Evolutionary conservation across 2,329 filamentous ascomycete genomes (phyloP).

Genomic region (Fusarium nanum): DNA sequence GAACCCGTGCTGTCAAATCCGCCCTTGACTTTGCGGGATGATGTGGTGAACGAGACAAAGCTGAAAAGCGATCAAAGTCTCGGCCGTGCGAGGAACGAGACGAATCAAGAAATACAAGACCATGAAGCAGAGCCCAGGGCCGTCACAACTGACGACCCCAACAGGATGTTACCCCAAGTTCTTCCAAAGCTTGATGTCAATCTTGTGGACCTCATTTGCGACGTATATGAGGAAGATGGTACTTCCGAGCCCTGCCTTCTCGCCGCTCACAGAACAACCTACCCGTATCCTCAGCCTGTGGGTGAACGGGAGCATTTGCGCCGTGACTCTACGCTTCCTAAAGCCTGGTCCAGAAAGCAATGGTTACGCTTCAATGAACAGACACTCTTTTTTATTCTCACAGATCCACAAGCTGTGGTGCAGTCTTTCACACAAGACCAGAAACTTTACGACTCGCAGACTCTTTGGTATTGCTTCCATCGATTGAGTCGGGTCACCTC

Average conservation of each 20-base stretch:
- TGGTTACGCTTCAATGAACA: conserved; percentile 74
- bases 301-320: conserved; percentile 20
- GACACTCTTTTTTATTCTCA: conserved; percentile 72
- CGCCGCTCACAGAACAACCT: not conserved
- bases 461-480: conserved; percentile 72
- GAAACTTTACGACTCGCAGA: conserved; percentile 68
- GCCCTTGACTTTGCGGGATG: not conserved
- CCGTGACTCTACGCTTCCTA: conserved; percentile 12
- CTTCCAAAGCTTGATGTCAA: conserved; percentile 65
- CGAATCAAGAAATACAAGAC: not conserved
- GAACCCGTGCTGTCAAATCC: conserved; percentile 12
- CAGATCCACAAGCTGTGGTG: conserved; percentile 65
- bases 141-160: conserved; percentile 18
- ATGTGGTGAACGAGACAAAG: conserved; percentile 25
- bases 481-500: conserved; percentile 68
- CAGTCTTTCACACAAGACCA: conserved; percentile 67
- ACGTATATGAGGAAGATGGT: conserved; percentile 67
- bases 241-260: conserved; percentile 60
- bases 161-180: conserved; percentile 65
- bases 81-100: conserved; percentile 41
- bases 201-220: conserved; percentile 69
- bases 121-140: not conserved
- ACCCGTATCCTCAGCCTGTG: conserved; percentile 25
- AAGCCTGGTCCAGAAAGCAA: conserved; percentile 49
- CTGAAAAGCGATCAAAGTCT: conserved; percentile 33